These are phyloP conservation scores for Ormosia emarginata DNA, from an alignment of 306 rosid genomes.

Conservation along the genomic window DNA sequence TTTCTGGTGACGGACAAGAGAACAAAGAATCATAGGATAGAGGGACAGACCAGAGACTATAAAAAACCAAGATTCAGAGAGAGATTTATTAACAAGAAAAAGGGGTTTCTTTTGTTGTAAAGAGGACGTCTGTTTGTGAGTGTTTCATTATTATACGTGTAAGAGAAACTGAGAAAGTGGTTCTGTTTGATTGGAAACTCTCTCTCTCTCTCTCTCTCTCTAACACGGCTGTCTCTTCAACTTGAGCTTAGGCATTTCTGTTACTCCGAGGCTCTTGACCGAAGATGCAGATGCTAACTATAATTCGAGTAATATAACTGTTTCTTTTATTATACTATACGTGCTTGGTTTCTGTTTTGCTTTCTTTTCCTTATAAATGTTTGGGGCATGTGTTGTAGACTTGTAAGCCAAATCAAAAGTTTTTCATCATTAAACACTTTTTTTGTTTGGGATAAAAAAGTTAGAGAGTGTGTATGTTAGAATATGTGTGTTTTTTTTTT, in stretches of 20 bases:
- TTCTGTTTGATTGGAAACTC: not conserved
- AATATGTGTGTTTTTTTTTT: too few relatives aligned
- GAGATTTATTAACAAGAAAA: not conserved
- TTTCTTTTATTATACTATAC: not conserved
- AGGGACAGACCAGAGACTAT: not conserved
- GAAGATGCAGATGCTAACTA: not conserved
- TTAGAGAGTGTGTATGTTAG: too few relatives aligned
- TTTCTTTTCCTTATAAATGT: not conserved
- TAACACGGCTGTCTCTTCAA: not conserved
- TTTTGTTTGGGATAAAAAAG: too few relatives aligned
- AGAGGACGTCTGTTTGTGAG: not conserved
- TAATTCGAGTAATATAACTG: not conserved
- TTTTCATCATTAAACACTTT: too few relatives aligned
- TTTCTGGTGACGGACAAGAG: conserved; percentile 10
- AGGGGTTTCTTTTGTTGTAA: not conserved
- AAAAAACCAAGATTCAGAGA: conserved; percentile 16
- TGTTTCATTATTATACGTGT: not conserved
- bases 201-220: not conserved
- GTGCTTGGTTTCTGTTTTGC: not conserved
- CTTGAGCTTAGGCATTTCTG: not conserved
- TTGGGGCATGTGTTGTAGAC: not conserved
- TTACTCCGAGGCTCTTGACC: not conserved
- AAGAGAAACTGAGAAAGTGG: not conserved
- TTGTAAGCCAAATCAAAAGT: too few relatives aligned
- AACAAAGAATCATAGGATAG: not conserved